Evolutionary conservation across 495 filamentous ascomycete species (phyloP).

Genomic region (Annulohypoxylon nitens): DNA sequence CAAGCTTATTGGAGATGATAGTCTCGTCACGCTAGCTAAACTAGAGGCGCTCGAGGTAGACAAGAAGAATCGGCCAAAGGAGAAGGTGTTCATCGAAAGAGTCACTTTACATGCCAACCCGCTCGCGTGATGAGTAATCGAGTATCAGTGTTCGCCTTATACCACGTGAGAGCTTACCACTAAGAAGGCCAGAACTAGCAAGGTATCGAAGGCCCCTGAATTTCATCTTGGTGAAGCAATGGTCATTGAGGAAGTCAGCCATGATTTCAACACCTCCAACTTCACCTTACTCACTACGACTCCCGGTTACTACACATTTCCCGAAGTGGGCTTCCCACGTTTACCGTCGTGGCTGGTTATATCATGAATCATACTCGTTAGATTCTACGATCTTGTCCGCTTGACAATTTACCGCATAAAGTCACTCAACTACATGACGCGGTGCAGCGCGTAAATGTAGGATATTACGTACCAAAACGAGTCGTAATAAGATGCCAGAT

Average conservation of each 20-base stretch:
- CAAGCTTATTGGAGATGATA: conserved; percentile 75
- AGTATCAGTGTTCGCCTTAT: background rate
- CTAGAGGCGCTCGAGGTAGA: conserved; percentile 86
- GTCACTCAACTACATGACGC: background rate
- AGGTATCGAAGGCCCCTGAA: background rate
- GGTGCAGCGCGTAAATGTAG: background rate
- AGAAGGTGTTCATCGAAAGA: conserved; percentile 74
- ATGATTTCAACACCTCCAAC: background rate
- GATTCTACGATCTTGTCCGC: background rate
- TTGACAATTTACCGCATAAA: background rate
- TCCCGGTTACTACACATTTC: background rate
- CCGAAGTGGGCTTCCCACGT: background rate
- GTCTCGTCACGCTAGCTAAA: conserved; percentile 75
- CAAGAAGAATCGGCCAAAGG: conserved; percentile 87
- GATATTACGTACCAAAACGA: background rate
- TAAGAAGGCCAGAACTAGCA: background rate
- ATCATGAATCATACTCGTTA: background rate
- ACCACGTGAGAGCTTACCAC: background rate
- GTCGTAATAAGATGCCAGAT: background rate
- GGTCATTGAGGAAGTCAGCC: background rate
- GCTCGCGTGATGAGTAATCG: conserved; percentile 72
- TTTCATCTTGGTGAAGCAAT: background rate
- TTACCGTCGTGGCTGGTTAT: background rate
- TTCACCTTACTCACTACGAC: background rate
- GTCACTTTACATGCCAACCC: conserved; percentile 97